phyloP scores from a whole-genome alignment of 805 yeast genomes.

The Barnettozyma siamensis region DNA sequence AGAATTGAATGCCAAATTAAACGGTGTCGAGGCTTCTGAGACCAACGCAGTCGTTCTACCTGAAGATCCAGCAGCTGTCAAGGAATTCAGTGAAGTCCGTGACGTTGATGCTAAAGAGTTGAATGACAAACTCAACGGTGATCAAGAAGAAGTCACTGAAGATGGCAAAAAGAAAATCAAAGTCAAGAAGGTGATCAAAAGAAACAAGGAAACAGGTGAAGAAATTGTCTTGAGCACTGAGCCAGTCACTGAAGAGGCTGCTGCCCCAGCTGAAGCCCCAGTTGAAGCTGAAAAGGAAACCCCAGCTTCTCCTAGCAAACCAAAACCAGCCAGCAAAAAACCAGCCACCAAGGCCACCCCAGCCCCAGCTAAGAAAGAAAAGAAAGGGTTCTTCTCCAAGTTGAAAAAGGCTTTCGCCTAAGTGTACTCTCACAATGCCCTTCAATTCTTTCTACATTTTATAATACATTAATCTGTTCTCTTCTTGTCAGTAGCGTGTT shows the following conservation, averaged over 20 bases:
- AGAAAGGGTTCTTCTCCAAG: conserved; percentile 21
- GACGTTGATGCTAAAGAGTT: conserved; percentile 55
- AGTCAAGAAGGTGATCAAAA: conserved; percentile 34
- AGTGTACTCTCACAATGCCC: neutral
- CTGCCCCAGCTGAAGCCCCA: conserved; percentile 11
- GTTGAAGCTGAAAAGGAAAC: no score
- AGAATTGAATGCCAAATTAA: conserved; percentile 36
- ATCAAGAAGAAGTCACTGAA: conserved; percentile 1
- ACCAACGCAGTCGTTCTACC: conserved; percentile 64
- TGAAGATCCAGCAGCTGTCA: conserved; percentile 52
- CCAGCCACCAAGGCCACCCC: conserved; percentile 13
- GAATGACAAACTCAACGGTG: conserved; percentile 36
- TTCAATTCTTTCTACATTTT: neutral
- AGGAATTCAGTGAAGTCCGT: conserved; percentile 54
- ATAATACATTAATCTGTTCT: neutral
- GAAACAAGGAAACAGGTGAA: conserved; percentile 37
- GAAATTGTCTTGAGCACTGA: conserved; percentile 30
- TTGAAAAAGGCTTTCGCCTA: conserved; percentile 18
- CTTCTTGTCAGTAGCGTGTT: no score
- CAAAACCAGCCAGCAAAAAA: no score
- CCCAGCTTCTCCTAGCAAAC: no score
- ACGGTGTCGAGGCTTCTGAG: conserved; percentile 22
- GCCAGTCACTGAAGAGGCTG: conserved; percentile 20
- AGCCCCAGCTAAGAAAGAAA: conserved; percentile 16
- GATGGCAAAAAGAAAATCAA: conserved; percentile 21